A percentile compares a stretch with the other conserved stretches of the same genome.
Conservation (phyloP, 345 rosid species). For the Bruguiera gymnorhiza region DNA sequence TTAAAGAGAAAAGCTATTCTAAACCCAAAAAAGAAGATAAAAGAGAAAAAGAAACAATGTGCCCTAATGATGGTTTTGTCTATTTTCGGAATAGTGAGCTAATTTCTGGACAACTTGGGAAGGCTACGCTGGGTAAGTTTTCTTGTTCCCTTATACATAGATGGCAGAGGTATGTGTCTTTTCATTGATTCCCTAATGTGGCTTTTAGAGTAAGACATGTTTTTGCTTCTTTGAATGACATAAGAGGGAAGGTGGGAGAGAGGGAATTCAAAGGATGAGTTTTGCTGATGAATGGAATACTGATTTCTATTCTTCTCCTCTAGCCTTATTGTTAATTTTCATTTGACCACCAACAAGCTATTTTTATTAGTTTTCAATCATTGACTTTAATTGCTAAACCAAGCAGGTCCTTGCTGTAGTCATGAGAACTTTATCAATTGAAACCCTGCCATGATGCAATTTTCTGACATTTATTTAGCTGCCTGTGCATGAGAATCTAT, state of each 20-base stretch:
- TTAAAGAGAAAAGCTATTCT: conserved; percentile 81
- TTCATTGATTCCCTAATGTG: neutral
- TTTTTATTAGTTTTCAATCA: too few species aligned
- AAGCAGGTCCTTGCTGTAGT: neutral
- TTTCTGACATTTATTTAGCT: neutral
- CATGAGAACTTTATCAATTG: neutral
- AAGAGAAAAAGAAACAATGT: conserved; percentile 79
- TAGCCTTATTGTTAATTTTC: neutral
- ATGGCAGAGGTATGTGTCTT: neutral
- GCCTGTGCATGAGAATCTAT: neutral
- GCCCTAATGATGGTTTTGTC: conserved; percentile 89
- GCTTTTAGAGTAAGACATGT: neutral
- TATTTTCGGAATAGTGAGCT: conserved; percentile 92
- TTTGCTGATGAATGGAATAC: neutral
- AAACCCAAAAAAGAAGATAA: conserved; percentile 43
- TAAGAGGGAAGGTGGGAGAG: too few species aligned
- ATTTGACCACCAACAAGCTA: too few species aligned
- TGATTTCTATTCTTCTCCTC: neutral
- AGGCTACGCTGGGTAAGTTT: conserved; percentile 82
- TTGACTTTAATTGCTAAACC: too few species aligned
- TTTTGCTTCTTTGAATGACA: too few species aligned
- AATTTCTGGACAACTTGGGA: conserved; percentile 92
- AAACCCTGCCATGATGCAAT: neutral
- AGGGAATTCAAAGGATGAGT: neutral
- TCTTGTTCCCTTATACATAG: conserved; percentile 9